Evolutionary conservation across 2,329 filamentous ascomycete species (phyloP).

Genomic region (Apiospora malaysiana): DNA sequence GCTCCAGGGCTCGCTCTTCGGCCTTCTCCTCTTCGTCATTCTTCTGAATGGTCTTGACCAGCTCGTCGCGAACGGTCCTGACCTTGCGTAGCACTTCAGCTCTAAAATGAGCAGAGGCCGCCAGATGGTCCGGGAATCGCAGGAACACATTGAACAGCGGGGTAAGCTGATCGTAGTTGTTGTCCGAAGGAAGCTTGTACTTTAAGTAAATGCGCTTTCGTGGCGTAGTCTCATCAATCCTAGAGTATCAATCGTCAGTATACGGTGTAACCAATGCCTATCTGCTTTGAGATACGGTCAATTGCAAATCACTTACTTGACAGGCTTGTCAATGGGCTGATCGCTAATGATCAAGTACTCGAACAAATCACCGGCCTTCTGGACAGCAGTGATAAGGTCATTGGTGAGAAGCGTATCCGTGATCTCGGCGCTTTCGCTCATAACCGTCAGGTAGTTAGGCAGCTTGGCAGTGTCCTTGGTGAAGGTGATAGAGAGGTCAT

Average conservation of each 20-base stretch:
- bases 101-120: conserved; percentile 80
- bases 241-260: conserved; percentile 43
- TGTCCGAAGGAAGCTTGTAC: conserved; percentile 69
- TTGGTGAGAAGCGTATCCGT: conserved; percentile 85
- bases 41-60: conserved; percentile 80
- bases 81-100: conserved; percentile 89
- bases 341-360: conserved; percentile 91
- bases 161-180: conserved; percentile 69
- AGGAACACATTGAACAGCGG: conserved; percentile 84
- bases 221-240: conserved; percentile 81
- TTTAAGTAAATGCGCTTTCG: conserved; percentile 88
- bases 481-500: conserved; percentile 89
- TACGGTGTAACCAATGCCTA: conserved; percentile 17
- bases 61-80: conserved; percentile 77
- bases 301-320: conserved; percentile 64
- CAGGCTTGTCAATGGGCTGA: conserved; percentile 86
- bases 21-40: conserved; percentile 79
- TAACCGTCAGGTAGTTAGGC: conserved; percentile 87
- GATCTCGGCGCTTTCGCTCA: conserved; percentile 96
- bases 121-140: conserved; percentile 83
- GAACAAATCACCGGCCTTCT: conserved; percentile 77
- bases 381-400: conserved; percentile 83
- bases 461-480: conserved; percentile 94
- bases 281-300: neutral
- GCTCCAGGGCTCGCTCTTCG: conserved; percentile 75